These are phyloP conservation scores for Biancaea sappan DNA, from an alignment of 306 rosid genomes.

Conservation along the genomic window DNA sequence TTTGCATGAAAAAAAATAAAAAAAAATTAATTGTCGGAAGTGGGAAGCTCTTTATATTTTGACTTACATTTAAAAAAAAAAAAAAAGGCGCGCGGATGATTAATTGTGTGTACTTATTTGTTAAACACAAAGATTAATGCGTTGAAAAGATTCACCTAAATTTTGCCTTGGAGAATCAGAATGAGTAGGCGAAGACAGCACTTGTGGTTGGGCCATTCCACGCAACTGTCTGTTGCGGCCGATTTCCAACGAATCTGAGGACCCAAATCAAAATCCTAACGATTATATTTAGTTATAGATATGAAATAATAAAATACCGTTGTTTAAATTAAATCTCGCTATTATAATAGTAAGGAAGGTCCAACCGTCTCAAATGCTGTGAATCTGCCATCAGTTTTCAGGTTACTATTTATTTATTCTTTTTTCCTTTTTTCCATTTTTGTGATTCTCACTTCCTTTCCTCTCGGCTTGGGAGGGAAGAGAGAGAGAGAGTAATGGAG, in stretches of 20 bases:
- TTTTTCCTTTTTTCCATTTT: constrained; percentile 27
- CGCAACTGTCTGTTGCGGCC: too few species aligned
- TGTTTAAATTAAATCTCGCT: constrained; percentile 8
- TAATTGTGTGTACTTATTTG: too few species aligned
- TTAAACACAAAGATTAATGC: too few species aligned
- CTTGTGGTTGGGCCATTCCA: too few species aligned
- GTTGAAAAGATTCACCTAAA: too few species aligned
- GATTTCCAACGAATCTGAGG: constrained; percentile 31
- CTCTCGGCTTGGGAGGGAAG: constrained; percentile 26
- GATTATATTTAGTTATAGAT: not conserved
- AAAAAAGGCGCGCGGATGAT: too few species aligned
- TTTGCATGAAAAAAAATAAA: too few species aligned
- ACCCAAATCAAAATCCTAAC: constrained; percentile 17
- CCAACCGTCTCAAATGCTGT: not conserved
- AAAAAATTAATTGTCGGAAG: too few species aligned
- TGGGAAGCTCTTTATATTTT: too few species aligned
- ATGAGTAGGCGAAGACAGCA: too few species aligned
- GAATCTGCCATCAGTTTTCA: constrained; percentile 1
- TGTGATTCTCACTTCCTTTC: constrained; percentile 17
- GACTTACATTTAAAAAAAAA: too few species aligned
- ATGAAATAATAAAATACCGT: not conserved
- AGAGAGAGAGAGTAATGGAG: constrained; percentile 54
- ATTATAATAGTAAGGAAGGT: not conserved
- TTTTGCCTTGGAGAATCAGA: too few species aligned
- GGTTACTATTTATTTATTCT: not conserved